These are phyloP conservation scores for Xylariales sp. DNA, from an alignment of 2,329 filamentous ascomycete species.

Conservation along the genomic window DNA sequence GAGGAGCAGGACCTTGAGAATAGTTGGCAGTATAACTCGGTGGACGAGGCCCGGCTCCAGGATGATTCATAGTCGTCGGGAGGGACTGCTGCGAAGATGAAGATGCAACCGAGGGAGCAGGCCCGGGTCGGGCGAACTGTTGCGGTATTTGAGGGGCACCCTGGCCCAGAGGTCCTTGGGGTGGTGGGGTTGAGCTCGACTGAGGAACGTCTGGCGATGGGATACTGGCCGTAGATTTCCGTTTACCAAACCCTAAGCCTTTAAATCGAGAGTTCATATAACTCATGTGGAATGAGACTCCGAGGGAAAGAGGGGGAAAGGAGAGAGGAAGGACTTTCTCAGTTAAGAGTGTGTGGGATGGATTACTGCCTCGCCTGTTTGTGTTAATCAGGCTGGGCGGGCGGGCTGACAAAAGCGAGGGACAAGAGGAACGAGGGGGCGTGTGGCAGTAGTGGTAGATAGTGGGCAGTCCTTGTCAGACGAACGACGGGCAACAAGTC, in stretches of 20 bases:
- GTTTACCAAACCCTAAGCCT: slow-evolving; percentile 76
- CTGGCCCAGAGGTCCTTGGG: slow-evolving; percentile 23
- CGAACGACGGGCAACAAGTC: not conserved
- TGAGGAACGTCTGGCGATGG: slow-evolving; percentile 41
- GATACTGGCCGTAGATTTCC: slow-evolving; percentile 63
- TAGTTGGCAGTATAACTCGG: slow-evolving; percentile 60
- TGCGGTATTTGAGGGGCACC: slow-evolving; percentile 45
- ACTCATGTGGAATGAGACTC: slow-evolving; percentile 53
- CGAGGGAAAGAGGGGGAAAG: slow-evolving; percentile 24
- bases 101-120: slow-evolving; percentile 41
- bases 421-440: slow-evolving; percentile 1
- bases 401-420: slow-evolving; percentile 10
- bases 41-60: slow-evolving; percentile 54
- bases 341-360: slow-evolving; percentile 5
- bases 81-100: slow-evolving; percentile 44
- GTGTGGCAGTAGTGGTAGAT: slow-evolving; percentile 1
- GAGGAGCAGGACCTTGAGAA: slow-evolving; percentile 40
- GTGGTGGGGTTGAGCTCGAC: slow-evolving; percentile 33
- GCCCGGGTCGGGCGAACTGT: slow-evolving; percentile 37
- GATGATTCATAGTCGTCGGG: slow-evolving; percentile 61
- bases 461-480: slow-evolving; percentile 10
- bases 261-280: slow-evolving; percentile 77
- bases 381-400: slow-evolving; percentile 1
- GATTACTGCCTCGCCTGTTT: slow-evolving; percentile 7
- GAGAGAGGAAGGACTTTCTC: slow-evolving; percentile 22